Evolutionary conservation across 768 basidiomycete species (phyloP), one percentile per base, ranked within the genome.

Genomic region (Rhizopogon vesiculosus): DNA sequence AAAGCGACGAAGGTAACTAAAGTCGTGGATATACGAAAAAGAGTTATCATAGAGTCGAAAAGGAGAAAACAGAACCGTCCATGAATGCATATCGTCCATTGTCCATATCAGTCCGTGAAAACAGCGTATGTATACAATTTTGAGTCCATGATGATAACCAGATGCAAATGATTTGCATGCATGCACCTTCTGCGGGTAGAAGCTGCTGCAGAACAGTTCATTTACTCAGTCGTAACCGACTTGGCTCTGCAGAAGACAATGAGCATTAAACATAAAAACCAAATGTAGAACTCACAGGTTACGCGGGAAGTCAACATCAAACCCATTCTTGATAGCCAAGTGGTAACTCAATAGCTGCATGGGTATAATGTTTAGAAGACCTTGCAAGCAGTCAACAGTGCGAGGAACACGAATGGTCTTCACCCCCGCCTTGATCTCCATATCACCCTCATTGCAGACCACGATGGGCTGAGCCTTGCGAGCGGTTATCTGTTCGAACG

Each of bases 261-360:
- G 18, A 60, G 57, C 29, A 48, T 54, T 18, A 39, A 53, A n/a
- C 16, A 59, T 18, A 28, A 44, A 52, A 13, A 55, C 31, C 15
- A 51, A 52, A 39, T 52, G 13, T 49, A 8, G 18, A 35, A 81
- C 90, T 64, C 67, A 91, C 87, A 98, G 76, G 78, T 98, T 98
- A 67, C 96, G 81, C 42, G 96, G 96, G 87, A 97, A 97, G 71
- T 99, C 96, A 62, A 98, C 96, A 69, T 98, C 96, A 61, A 91
- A 94, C 33, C 95, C 97, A 68, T 93, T 93, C 78, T 82, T 89
- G 64, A 98, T 86, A 3, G 96, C 96, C 58, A 99, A 76, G 76
- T 98, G 95, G 74, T 99, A 99, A 60, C 91, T 93, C 56, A 98
- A 80, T 59, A 99, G 79, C 70, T 98, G 97, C 58, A 99, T 79